A percentile compares a stretch with the other conserved stretches of the same genome.
Conservation (phyloP, 2,329 filamentous ascomycete species). For the Diaporthe ampelina region DNA sequence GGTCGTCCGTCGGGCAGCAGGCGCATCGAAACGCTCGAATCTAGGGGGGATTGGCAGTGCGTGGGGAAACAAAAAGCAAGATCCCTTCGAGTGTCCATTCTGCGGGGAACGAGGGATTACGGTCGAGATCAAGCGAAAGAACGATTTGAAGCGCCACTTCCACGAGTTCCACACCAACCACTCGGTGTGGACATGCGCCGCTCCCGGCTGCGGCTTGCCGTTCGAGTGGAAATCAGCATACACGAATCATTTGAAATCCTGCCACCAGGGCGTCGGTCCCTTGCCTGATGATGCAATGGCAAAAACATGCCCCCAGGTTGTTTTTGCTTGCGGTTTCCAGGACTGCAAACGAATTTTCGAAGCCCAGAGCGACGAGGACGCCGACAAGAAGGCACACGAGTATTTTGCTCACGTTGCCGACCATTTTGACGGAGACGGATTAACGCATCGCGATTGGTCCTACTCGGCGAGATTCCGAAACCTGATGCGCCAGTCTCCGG, state of each 20-base stretch:
- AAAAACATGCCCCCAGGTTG: conserved; percentile 60
- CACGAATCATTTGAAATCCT: conserved; percentile 61
- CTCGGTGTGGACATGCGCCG: conserved; percentile 61
- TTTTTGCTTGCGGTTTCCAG: conserved; percentile 64
- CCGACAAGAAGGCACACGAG: conserved; percentile 56
- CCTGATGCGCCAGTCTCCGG: conserved; percentile 56
- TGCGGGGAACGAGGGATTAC: conserved; percentile 58
- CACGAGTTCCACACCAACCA: conserved; percentile 63
- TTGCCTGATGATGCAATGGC: conserved; percentile 56
- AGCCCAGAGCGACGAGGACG: conserved; percentile 56
- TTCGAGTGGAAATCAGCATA: conserved; percentile 65
- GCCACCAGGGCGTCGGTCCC: conserved; percentile 56
- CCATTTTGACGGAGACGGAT: conserved; percentile 59
- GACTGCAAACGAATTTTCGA: conserved; percentile 61
- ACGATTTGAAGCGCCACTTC: conserved; percentile 64
- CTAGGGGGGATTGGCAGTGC: conserved; percentile 41
- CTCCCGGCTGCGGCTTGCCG: conserved; percentile 58
- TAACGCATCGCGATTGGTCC: conserved; percentile 57
- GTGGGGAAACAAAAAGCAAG: conserved; percentile 42
- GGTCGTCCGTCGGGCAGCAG: conserved; percentile 40
- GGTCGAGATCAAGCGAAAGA: conserved; percentile 59
- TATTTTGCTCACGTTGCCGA: conserved; percentile 62
- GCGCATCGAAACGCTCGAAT: conserved; percentile 41
- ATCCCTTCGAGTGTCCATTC: conserved; percentile 52
- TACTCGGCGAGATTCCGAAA: conserved; percentile 62